Evolutionary conservation across 2,329 filamentous ascomycete genomes (phyloP), one percentile per base, ranked within the genome.

Genomic region (Colletotrichum falcatum): DNA sequence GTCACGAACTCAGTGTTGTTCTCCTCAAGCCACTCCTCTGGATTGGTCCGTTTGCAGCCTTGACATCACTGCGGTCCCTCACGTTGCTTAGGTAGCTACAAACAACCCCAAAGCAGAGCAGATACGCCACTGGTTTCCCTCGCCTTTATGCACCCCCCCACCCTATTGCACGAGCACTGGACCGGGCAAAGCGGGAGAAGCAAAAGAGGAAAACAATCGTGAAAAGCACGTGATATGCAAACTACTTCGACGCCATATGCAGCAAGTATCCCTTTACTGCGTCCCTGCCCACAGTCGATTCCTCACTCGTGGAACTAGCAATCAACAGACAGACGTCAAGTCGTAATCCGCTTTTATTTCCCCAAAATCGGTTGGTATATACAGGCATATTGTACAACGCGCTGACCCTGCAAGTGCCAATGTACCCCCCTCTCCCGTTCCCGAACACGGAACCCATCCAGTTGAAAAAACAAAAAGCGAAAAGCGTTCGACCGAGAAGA

Each of bases 361-460:
- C 16, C 39, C 65, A 51, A 51, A 60, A 60, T 61, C 65, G 49
- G 60, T 64, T 61, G 66, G 44, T 71, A 71, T 71, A 69, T 71
- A 70, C 65, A 71, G 55, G 46, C 54, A 61, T 69, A 71, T 48
- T 71, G 46, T 68, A 71, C 68, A 71, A 63, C 58, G 68, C 37
- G 65, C 65, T 56, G 46, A 53, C 53, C 46, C 59, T 63, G 39
- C 65, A 33, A 59, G 59, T 58, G 64, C 46, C 58, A 66, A 70
- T 59, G 68, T 71, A 71, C 63, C 44, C 44, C 63, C 42, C 23
- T 46, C 65, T 56, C n/a, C 54, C 30, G 64, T 65, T 71, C 35
- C 59, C 37, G 39, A 46, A 66, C 53, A 46, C 35, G 35, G 37
- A 46, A 48, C 30, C 23, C 30, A 49, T 49, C 46, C 23, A 51